Evolutionary conservation across 768 basidiomycete species (phyloP), one percentile per base, ranked within the genome.

Genomic region (Dentipellis fragilis): DNA sequence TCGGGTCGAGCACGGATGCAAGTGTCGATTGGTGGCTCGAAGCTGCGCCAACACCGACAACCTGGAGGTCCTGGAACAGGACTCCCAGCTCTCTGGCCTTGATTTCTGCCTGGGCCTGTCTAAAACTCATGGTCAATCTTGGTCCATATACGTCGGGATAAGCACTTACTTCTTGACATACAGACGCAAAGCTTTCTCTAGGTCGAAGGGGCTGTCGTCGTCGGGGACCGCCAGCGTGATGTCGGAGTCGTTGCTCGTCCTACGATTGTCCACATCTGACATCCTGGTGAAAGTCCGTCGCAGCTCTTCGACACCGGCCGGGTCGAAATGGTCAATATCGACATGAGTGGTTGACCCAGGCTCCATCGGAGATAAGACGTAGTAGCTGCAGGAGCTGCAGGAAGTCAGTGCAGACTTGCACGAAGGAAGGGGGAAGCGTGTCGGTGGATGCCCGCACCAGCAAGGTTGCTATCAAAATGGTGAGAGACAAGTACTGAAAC

Each of bases 1-100:
- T 48, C 0, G 80, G 81, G 65, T 87, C 80, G 48, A 88, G 71
- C 2, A 77, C 64, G 22, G 84, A 84, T n/a, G 79, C 81, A 4
- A 93, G 65, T 0, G 84, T 88, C 0, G 74, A 62, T 58, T 83
- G 80, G 52, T 75, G 75, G 8, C 75, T 77, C 0, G 79, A 79
- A 0, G 79, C 68, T 1, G 80, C 69, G 4, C 84, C 84, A 7
- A 81, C 61, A 2, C 84, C 86, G 21, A 79, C 72, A 7, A 87
- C 86, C 0, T 71, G 71, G 16, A 88, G 73, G 36, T 80, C 68
- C 52, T 79, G 65, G 57, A 87, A 87, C 45, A 74, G 58, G 10
- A 87, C 82, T 0, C 85, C 85, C 3, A 87, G 76, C 51, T 80
- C 72, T 21, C 84, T 75, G 1, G 68, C 55, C 58, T 74, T 73